phyloP scores from a whole-genome alignment of 2,329 filamentous ascomycete species.

The Diaporthe aspalathi region DNA sequence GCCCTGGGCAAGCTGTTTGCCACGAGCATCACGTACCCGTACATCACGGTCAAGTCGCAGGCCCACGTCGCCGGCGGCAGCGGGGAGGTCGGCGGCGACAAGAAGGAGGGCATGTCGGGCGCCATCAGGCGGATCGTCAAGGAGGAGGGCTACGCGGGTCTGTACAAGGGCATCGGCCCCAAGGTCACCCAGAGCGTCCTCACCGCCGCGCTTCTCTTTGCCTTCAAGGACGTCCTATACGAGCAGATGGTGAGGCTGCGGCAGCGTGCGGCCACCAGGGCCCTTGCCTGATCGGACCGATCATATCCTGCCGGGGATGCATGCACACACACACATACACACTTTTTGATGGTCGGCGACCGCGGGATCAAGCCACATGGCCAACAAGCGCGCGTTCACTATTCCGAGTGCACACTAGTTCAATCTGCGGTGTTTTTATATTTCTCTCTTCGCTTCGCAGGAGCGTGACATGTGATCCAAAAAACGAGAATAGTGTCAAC shows the following conservation, averaged over 20 bases:
- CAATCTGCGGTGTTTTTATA: neutral
- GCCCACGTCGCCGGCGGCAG: conserved; percentile 87
- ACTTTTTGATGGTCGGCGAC: neutral
- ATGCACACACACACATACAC: too few relatives aligned
- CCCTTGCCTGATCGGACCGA: conserved; percentile 31
- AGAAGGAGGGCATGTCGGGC: conserved; percentile 82
- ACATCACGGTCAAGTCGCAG: conserved; percentile 98
- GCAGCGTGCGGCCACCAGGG: conserved; percentile 55
- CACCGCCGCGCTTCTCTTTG: conserved; percentile 95
- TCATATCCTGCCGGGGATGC: neutral
- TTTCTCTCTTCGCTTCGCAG: neutral
- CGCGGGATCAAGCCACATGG: neutral
- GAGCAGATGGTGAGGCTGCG: conserved; percentile 80
- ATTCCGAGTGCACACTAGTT: neutral
- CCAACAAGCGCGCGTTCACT: neutral
- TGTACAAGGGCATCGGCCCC: conserved; percentile 95
- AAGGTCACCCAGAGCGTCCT: conserved; percentile 98
- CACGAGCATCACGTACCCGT: conserved; percentile 94
- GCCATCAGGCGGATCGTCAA: conserved; percentile 82
- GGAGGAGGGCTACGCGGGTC: conserved; percentile 90
- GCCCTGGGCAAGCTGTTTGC: conserved; percentile 95
- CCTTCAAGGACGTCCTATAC: conserved; percentile 97
- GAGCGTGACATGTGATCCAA: conserved; percentile 11
- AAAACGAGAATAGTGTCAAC: neutral
- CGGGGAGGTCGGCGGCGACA: conserved; percentile 65